Base-by-base conservation (phyloP, 106 monocot genomes). In the Platanthera zijinensis region DNA sequence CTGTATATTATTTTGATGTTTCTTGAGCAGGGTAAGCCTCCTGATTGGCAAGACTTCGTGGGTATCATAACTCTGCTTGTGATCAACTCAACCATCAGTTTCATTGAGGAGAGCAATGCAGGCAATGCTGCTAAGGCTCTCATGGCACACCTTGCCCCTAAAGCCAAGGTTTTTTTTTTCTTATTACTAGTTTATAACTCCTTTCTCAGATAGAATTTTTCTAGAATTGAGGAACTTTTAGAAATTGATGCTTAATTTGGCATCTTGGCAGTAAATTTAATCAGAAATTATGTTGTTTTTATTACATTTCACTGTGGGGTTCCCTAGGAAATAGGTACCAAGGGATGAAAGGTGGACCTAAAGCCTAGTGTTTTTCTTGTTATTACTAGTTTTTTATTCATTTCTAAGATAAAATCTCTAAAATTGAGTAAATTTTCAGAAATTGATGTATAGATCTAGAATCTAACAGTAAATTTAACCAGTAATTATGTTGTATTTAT, bases 21-120 rank as follows among this genome's bases (percentile, higher is more conserved):
- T 49, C 21, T 32, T 71, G 18, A 67, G 32, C 79, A 94, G 94
- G 94, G 95, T 17, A 95, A 95, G 87, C 95, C 95, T 8, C 91
- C 95, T 48, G 95, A 95, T 64, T 95, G 95, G 95, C 95, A 95
- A 70, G 95, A 95, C 64, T 95, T 95, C 52, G 89, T 91, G 22
- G 95, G 95, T 12, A 91, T 95, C n/a, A 89, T 95, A 50, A 87
- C 89, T 13, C 77, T 95, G 80, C 89, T 92, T 6, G 2, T 92
- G 48, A 89, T 92, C 59, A 92, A 92, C 82, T 92, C 92, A 8
- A 92, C 92, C n/a, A 92, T 92, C n/a, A 89, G 89, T 46, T 92
- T 92, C 76, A 92, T 92, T 7, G 92, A 92, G 79, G 92, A 92
- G 85, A 92, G 86, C 78, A 92, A 89, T 75, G 92, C 92, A 14